phyloP scores from a whole-genome alignment of 2,329 filamentous ascomycete species.

The Bipolaris gigantea region DNA sequence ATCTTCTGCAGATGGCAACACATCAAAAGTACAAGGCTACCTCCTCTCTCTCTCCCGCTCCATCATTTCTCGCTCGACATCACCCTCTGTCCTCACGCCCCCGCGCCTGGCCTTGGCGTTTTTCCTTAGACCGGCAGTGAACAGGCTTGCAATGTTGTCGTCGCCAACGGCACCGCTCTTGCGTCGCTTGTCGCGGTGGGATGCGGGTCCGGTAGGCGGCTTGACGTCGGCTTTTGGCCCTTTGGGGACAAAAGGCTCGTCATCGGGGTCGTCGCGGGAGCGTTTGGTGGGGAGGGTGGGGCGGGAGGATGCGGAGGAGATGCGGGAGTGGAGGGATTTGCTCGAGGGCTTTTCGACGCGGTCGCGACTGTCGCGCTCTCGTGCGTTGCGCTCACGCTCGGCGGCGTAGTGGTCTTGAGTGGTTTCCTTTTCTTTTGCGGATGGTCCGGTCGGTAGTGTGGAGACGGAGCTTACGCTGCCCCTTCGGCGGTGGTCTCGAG shows the following conservation, averaged over 20 bases:
- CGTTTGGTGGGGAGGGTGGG: conserved; percentile 32
- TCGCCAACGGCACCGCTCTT: conserved; percentile 30
- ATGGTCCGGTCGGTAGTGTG: conserved; percentile 20
- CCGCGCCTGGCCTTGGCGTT: conserved; percentile 36
- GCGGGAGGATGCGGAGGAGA: conserved; percentile 21
- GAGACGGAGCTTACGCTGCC: conserved; percentile 21
- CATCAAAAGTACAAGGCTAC: not conserved
- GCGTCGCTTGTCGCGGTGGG: conserved; percentile 37
- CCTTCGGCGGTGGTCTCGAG: conserved; percentile 23
- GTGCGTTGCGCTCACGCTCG: conserved; percentile 60
- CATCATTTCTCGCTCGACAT: conserved; percentile 38
- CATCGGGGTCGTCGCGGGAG: conserved; percentile 30
- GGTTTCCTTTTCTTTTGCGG: conserved; percentile 9
- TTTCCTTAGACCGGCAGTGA: conserved; percentile 36
- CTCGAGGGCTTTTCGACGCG: conserved; percentile 27
- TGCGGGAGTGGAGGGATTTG: conserved; percentile 25
- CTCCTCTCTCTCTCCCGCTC: conserved; percentile 35
- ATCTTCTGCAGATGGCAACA: not conserved
- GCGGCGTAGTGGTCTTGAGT: conserved; percentile 64
- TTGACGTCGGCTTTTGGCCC: conserved; percentile 23
- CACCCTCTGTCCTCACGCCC: conserved; percentile 38
- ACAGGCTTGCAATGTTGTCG: conserved; percentile 34
- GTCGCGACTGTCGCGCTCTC: conserved; percentile 35
- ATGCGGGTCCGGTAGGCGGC: conserved; percentile 33
- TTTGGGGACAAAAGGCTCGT: conserved; percentile 12